Evolutionary conservation across 2,329 filamentous ascomycete genomes (phyloP).

Genomic region (Tolypocladium sp.): DNA sequence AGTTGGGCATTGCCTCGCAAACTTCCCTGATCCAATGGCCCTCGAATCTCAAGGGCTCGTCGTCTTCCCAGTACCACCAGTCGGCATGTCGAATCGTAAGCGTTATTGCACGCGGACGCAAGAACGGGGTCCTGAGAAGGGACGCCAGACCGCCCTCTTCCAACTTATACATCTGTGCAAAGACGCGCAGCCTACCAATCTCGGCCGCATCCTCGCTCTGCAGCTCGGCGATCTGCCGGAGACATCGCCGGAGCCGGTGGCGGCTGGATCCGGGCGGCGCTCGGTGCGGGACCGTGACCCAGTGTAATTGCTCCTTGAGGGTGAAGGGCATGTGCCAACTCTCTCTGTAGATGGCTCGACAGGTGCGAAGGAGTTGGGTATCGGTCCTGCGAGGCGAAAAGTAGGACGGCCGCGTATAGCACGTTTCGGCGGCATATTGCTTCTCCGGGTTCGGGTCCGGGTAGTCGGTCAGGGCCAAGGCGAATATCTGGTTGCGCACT

Average conservation of each 20-base stretch:
- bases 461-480: constrained; percentile 26
- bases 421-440: constrained; percentile 19
- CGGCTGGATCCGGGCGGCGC: constrained; percentile 16
- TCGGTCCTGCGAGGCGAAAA: constrained; percentile 24
- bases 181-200: constrained; percentile 25
- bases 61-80: constrained; percentile 35
- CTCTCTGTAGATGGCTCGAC: constrained; percentile 31
- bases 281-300: constrained; percentile 19
- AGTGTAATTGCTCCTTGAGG: constrained; percentile 28
- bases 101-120: constrained; percentile 26
- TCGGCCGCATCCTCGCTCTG: constrained; percentile 13
- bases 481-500: constrained; percentile 38
- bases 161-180: constrained; percentile 31
- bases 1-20: constrained; percentile 14
- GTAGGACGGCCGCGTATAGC: constrained; percentile 31
- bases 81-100: constrained; percentile 41
- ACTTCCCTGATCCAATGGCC: constrained; percentile 24
- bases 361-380: constrained; percentile 29
- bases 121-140: constrained; percentile 15
- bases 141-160: constrained; percentile 17
- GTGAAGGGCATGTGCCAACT: constrained; percentile 32
- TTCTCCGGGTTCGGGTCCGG: constrained; percentile 17
- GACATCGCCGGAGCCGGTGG: not conserved
- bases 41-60: constrained; percentile 24
- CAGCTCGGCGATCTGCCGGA: constrained; percentile 10